Conservation (phyloP, 2,329 filamentous ascomycete species). For the Corinectria fuckeliana region DNA sequence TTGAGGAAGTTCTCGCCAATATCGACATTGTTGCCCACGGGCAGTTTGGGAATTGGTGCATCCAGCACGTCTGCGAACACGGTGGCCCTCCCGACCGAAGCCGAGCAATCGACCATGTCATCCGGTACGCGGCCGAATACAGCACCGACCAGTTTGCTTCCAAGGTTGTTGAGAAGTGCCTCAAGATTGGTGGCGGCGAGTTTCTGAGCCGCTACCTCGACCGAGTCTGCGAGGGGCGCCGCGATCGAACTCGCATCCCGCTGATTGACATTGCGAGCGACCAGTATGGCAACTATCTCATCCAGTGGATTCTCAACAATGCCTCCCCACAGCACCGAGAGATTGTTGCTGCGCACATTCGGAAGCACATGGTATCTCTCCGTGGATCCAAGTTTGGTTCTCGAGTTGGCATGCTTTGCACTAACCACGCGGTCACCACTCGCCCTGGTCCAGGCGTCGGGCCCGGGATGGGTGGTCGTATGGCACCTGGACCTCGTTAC, state of each 20-base stretch:
- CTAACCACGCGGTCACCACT: conserved; percentile 88
- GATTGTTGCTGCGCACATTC: conserved; percentile 89
- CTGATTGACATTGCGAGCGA: conserved; percentile 98
- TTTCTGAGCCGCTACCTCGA: conserved; percentile 93
- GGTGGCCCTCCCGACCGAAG: conserved; percentile 89
- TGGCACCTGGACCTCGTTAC: conserved; percentile 66
- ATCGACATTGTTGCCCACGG: conserved; percentile 97
- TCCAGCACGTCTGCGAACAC: conserved; percentile 98
- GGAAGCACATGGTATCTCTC: conserved; percentile 99
- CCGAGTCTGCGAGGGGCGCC: conserved; percentile 88
- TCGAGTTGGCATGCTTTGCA: conserved; percentile 97
- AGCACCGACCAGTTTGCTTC: conserved; percentile 99
- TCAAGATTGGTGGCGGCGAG: conserved; percentile 92
- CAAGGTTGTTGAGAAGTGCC: conserved; percentile 98
- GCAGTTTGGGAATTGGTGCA: conserved; percentile 99
- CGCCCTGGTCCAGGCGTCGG: conserved; percentile 86
- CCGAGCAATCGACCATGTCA: conserved; percentile 93
- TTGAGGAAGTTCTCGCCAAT: conserved; percentile 93
- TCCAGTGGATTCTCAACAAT: conserved; percentile 96
- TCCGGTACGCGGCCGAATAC: conserved; percentile 92
- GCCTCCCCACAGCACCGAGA: conserved; percentile 88
- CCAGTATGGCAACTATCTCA: conserved; percentile 97
- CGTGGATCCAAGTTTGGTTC: conserved; percentile 98
- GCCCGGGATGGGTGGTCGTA: conserved; percentile 63
- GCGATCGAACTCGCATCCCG: conserved; percentile 92